Evolutionary conservation across 2,329 filamentous ascomycete genomes (phyloP), one percentile per base, ranked within the genome.

Genomic region (Colletotrichum truncatum): DNA sequence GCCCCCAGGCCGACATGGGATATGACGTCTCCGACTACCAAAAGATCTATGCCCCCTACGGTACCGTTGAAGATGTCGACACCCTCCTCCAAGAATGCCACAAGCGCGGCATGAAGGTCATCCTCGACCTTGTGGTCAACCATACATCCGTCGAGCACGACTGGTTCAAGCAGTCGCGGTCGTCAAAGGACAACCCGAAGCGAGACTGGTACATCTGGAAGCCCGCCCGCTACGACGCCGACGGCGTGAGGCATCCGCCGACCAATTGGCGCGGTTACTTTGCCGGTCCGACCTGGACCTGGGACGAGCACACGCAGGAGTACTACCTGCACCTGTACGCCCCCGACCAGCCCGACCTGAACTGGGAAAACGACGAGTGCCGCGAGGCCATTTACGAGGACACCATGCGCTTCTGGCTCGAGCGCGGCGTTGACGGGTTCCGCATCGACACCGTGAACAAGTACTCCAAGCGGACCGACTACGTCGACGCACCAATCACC

Each of bases 61-160:
- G 91, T 5, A 89, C 87, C 1, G 78, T 93, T 11, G 80, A 83
- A 43, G 90, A 93, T 72, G 86, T 93, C 25, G 89, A 93, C 52
- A 76, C 77, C 0, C 74, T 93, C 28, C 86, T 92, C n/a, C 67
- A 80, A 18, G 85, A 85, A 10, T 85, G 86, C 36, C 89, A 92
- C 65, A 69, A 78, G 4, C 79, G 87, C 3, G 85, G 82, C 0
- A 88, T 93, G 80, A 90, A 89, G 72, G 78, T 93, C 8, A 85
- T 93, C 9, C 85, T 93, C 69, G 91, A 93, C 69, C 78, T 93
- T 7, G 91, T 93, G 0, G 86, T 93, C 16, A 93, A 93, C 62
- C 91, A 93, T 71, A 93, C 90, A 0, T 81, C 78, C 0, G 69
- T 78, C 30, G 78, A 88, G 70, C 86, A 89, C 55, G 73, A 77